Conservation (phyloP, 2,329 filamentous ascomycete species). For the Fusarium nanum region DNA sequence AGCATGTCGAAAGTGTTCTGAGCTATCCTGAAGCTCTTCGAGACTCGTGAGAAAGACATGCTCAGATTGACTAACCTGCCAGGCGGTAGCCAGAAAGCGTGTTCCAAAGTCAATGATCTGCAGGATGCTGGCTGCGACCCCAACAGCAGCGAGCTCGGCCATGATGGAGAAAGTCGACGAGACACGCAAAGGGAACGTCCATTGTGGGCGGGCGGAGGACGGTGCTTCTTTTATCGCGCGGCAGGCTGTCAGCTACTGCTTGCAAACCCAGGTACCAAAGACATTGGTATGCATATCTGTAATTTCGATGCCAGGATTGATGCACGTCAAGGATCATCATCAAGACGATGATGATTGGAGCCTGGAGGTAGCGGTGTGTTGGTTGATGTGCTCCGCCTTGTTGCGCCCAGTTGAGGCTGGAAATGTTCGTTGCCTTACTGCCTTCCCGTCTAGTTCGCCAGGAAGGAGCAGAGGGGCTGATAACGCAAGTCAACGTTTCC, state of each 20-base stretch:
- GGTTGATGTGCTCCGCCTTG: background rate
- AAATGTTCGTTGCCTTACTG: background rate
- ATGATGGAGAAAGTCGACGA: background rate
- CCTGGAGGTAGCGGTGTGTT: background rate
- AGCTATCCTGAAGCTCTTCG: background rate
- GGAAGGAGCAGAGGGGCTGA: background rate
- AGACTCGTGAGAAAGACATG: background rate
- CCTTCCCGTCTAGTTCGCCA: background rate
- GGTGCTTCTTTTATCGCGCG: background rate
- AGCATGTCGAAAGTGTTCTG: background rate
- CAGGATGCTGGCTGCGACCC: conserved; percentile 3
- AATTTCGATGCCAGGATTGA: background rate
- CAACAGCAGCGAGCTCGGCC: conserved; percentile 11
- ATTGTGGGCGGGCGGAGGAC: background rate
- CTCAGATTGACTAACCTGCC: background rate
- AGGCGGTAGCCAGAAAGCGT: conserved; percentile 5
- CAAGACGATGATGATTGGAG: background rate
- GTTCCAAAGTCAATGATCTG: conserved; percentile 23
- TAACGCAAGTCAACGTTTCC: no score
- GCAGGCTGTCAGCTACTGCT: background rate
- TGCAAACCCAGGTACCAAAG: no score
- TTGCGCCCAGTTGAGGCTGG: no score
- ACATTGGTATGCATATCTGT: background rate
- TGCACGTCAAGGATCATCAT: background rate
- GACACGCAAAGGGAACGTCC: rapidly evolving